phyloP scores from a whole-genome alignment of 2,329 filamentous ascomycete species.

The Lasiodiplodia sp. region DNA sequence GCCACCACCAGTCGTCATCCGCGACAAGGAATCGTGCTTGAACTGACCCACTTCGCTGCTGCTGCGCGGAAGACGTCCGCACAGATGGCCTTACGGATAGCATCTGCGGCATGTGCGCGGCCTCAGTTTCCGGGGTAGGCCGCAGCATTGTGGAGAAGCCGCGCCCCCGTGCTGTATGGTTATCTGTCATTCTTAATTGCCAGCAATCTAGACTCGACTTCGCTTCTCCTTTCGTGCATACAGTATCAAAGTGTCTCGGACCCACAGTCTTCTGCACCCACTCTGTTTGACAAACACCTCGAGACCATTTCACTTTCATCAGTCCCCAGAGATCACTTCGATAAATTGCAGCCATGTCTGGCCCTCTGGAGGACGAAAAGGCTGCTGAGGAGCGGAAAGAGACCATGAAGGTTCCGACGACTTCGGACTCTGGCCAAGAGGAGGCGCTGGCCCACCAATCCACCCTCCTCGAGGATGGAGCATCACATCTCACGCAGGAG shows the following conservation, averaged over 20 bases:
- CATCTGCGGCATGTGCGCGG: neutral
- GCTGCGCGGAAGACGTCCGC: neutral
- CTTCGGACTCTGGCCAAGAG: neutral
- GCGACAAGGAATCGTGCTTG: neutral
- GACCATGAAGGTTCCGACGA: neutral
- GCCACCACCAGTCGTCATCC: constrained; percentile 1
- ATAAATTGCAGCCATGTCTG: constrained; percentile 23
- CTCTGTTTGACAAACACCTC: neutral
- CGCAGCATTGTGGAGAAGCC: neutral
- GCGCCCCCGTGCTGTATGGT: neutral
- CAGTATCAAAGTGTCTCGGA: neutral
- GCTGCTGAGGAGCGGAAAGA: constrained; percentile 11
- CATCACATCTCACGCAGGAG: constrained; percentile 48
- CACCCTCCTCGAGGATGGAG: constrained; percentile 38
- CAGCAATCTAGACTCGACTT: neutral
- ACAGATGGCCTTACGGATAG: neutral
- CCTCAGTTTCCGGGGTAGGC: neutral
- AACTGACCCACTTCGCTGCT: constrained; percentile 4
- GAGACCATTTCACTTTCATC: neutral
- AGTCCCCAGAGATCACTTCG: no score
- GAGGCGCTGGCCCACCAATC: constrained; percentile 17
- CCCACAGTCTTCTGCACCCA: neutral
- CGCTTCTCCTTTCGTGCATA: neutral
- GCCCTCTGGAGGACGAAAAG: constrained; percentile 17
- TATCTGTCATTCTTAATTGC: constrained; percentile 13